Evolutionary conservation across 176 grass and related monocot species (phyloP), one percentile per base, ranked within the genome.

Genomic region (Aegilops tauschii): DNA sequence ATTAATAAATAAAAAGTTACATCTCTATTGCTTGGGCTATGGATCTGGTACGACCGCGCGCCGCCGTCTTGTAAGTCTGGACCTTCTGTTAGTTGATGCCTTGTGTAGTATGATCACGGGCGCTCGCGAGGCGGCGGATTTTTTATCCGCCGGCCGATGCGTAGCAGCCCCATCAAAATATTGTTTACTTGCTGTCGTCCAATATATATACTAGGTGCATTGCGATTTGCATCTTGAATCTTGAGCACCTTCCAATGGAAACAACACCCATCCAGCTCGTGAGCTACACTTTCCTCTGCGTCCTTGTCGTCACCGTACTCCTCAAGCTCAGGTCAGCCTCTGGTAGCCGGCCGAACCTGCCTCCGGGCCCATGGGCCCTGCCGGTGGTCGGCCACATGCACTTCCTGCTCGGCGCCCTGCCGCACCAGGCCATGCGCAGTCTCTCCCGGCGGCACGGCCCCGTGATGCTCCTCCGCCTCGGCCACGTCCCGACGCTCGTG

Each of bases 331-430:
- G 23, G 23, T 5, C 8, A 61, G 34, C 20, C 35, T 12, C 1
- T 8, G 47, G 31, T 9, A 30, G 35, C 21, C 11, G 18, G 52
- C 10, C 45, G 30, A 83, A 82, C 63, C 81, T 76, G 4, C 90
- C 87, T 61, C 93, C 93, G 0, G 90, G 90, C 0, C 93, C 90
- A 80, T 64, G 64, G 44, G 42, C 81, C 4, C 78, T 92, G 35
- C 91, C 87, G 12, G 56, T 93, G 18, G 31, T 90, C 71, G 93
- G 93, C 6, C 87, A 81, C 78, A 67, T 95, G 35, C 77, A 90
- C 90, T 29, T 62, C 63, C 78, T 95, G 44, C 20, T 86, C n/a
- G 82, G 87, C 17, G 45, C 81, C 5, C 83, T 91, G 59, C 93
- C 90, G 47, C 93, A 95, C 79, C 90, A 88, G n/a, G 79, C 87